These are phyloP conservation scores for Knoxia roxburghii DNA, from an alignment of 257 asterid species.

Conservation along the genomic window DNA sequence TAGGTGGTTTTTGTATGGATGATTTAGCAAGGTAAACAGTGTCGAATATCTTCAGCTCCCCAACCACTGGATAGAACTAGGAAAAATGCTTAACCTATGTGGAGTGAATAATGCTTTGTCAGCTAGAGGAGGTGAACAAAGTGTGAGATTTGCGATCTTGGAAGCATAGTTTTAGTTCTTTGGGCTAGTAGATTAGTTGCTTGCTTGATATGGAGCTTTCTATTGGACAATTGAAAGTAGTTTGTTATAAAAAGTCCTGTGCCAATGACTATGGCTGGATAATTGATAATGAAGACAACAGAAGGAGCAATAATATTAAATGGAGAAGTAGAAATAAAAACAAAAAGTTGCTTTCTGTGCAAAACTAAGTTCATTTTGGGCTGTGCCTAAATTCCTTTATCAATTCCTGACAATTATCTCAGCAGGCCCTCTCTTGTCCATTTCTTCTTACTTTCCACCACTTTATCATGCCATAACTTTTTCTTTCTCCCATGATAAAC, in stretches of 20 bases:
- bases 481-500: not conserved
- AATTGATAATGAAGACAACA: too few relatives aligned
- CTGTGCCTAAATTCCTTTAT: not conserved
- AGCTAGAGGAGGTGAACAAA: not conserved
- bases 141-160: not conserved
- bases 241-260: not conserved
- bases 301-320: too few relatives aligned
- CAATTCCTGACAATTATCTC: not conserved
- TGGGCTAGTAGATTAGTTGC: not conserved
- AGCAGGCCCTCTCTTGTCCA: not conserved
- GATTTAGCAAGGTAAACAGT: too few relatives aligned
- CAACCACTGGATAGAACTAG: too few relatives aligned
- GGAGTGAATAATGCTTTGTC: not conserved
- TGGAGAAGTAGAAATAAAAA: not conserved
- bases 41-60: too few relatives aligned
- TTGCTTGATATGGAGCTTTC: not conserved
- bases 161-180: not conserved
- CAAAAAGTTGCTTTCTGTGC: too few relatives aligned
- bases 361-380: not conserved
- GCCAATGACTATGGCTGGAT: too few relatives aligned
- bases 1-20: too few relatives aligned
- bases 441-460: not conserved
- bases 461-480: not conserved
- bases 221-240: not conserved
- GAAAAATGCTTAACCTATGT: not conserved